Base-by-base conservation (phyloP, 2,329 filamentous ascomycete genomes). In the Nemania diffusa region DNA sequence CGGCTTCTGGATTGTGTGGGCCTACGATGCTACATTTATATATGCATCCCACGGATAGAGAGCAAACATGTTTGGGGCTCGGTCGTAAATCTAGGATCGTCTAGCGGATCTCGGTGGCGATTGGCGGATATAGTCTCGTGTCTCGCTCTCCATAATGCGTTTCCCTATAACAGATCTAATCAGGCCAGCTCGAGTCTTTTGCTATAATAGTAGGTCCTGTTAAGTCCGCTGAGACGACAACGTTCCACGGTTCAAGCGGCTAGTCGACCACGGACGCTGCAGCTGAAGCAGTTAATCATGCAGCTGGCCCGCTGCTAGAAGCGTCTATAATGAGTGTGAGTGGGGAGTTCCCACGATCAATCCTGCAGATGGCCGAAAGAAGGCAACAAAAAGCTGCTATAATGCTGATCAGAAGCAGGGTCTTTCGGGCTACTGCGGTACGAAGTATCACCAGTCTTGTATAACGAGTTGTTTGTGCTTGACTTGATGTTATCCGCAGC, bases 291-390 rank as follows among this genome's bases (percentile, higher is more conserved):
- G 52, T 46, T 46, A 51, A 40, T 51, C 53, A 60, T 65, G 57
- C 57, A 56, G 55, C 55, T 59, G 46, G 57, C 62, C 59, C 62
- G 48, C 66, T 65, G 42, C 44, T 57, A 32, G 22, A n/a, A 27
- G 50, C 46, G 50, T 24, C 55, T 51, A 50, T 34, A 37, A 37
- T 56, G 51, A 51, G 68, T 68, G 68, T 68, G 65, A 64, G 65
- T 70, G 68, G 68, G 58, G 68, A 20, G 34, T 40, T 63, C 24
- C 57, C 42, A 59, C 59, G 48, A 62, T 64, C 52, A 56, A 61
- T 61, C 24, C 65, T 69, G 65, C 68, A 66, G 46, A 53, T 52
- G 66, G 57, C 68, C 68, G 58, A 68, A 70, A 65, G 44, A 50
- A 67, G 68, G 65, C 51, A 55, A 63, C 37, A 55, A 48, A 40